Conservation (phyloP, 75 land plant species). For the Picea glauca region DNA sequence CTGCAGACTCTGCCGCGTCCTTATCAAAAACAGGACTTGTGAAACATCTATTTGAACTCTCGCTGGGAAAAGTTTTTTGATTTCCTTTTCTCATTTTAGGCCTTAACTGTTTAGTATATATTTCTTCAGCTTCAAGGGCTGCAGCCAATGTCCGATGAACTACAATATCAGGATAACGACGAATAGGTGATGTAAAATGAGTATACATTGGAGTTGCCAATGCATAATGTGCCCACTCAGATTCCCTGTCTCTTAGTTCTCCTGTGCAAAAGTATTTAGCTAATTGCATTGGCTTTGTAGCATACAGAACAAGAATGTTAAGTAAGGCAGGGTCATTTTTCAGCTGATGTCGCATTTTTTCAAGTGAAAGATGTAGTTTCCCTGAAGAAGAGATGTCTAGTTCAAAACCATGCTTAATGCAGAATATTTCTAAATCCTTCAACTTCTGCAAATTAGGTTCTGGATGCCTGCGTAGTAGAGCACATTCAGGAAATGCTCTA, state of each 20-base stretch:
- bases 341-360: constrained; percentile 52
- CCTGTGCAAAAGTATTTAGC: constrained; percentile 87
- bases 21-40: constrained; percentile 53
- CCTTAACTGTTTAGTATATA: constrained; percentile 16
- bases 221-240: constrained; percentile 85
- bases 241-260: constrained; percentile 38
- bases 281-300: constrained; percentile 83
- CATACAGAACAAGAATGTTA: constrained; percentile 72
- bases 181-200: constrained; percentile 92
- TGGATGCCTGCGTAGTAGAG: constrained; percentile 83
- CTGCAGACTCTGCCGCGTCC: constrained; percentile 34
- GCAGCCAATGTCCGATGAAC: constrained; percentile 85
- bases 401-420: constrained; percentile 66
- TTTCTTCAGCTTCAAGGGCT: constrained; percentile 72
- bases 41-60: constrained; percentile 34
- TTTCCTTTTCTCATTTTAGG: background rate
- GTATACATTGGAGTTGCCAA: constrained; percentile 80
- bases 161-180: constrained; percentile 84
- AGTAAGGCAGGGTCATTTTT: constrained; percentile 70
- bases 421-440: constrained; percentile 77
- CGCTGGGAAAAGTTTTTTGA: background rate
- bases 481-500: constrained; percentile 76
- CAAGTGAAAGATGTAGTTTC: constrained; percentile 58
- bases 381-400: constrained; percentile 69
- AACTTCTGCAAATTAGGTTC: constrained; percentile 79